These are phyloP conservation scores for Schoenoplectus tabernaemontani DNA, from an alignment of 202 grass and related monocot species.

Conservation along the genomic window DNA sequence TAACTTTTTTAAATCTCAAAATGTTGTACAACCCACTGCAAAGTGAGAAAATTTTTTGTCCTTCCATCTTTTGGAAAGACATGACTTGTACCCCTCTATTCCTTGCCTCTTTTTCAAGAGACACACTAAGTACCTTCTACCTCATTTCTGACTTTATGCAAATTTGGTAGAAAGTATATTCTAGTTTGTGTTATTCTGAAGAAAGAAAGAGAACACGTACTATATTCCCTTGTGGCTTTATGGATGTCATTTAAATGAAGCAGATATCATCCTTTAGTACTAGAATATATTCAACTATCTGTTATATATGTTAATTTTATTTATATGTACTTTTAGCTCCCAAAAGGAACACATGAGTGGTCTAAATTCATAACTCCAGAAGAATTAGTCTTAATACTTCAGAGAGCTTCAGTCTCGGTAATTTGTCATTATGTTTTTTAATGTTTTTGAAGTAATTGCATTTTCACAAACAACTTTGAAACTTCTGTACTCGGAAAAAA, in stretches of 20 bases:
- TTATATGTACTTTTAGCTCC: slow-evolving; percentile 46
- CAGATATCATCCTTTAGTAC: neutral
- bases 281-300: neutral
- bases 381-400: slow-evolving; percentile 69
- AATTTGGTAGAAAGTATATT: neutral
- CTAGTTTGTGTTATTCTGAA: neutral
- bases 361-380: slow-evolving; percentile 72
- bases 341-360: slow-evolving; percentile 88
- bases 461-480: neutral
- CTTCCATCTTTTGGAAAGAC: neutral
- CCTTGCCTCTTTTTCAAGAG: neutral
- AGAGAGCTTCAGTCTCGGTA: slow-evolving; percentile 74
- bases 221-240: too few species aligned
- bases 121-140: neutral
- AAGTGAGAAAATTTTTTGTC: neutral
- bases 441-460: neutral
- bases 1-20: neutral
- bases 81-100: neutral
- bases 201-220: neutral
- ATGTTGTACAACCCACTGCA: neutral
- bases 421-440: neutral
- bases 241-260: neutral
- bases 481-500: neutral
- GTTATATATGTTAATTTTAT: slow-evolving; percentile 21
- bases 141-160: neutral